These are phyloP conservation scores for Saccharomyces kudriavzevii DNA, from an alignment of 805 yeast genomes.

Conservation along the genomic window DNA sequence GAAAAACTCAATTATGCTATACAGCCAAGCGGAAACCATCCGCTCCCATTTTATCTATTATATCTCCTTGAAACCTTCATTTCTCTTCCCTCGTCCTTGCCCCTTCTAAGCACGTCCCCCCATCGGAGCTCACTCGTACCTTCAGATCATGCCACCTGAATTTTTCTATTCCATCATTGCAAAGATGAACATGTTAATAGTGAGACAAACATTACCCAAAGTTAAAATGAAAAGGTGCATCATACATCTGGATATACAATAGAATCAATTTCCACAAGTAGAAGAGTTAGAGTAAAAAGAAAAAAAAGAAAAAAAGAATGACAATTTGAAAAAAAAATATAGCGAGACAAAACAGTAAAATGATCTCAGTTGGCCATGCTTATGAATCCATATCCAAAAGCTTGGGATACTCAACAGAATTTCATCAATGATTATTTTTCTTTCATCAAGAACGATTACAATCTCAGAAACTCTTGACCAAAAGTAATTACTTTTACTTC, in stretches of 20 bases:
- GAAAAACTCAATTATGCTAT: conserved; percentile 19
- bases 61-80: neutral
- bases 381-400: neutral
- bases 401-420: neutral
- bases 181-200: neutral
- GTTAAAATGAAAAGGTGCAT: neutral
- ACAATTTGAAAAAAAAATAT: neutral
- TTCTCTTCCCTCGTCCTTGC: neutral
- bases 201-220: neutral
- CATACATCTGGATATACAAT: neutral
- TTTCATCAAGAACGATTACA: neutral
- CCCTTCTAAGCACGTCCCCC: neutral
- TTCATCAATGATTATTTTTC: neutral
- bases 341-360: neutral
- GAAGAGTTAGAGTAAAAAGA: neutral
- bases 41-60: neutral
- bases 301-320: neutral
- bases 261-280: neutral
- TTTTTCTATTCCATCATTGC: neutral
- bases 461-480: too few relatives aligned
- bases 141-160: neutral
- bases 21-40: neutral
- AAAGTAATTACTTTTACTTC: too few relatives aligned
- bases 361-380: neutral
- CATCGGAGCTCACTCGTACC: neutral